These are phyloP conservation scores for Hypoxylon lienhwacheense DNA, from an alignment of 495 filamentous ascomycete species.

Conservation along the genomic window DNA sequence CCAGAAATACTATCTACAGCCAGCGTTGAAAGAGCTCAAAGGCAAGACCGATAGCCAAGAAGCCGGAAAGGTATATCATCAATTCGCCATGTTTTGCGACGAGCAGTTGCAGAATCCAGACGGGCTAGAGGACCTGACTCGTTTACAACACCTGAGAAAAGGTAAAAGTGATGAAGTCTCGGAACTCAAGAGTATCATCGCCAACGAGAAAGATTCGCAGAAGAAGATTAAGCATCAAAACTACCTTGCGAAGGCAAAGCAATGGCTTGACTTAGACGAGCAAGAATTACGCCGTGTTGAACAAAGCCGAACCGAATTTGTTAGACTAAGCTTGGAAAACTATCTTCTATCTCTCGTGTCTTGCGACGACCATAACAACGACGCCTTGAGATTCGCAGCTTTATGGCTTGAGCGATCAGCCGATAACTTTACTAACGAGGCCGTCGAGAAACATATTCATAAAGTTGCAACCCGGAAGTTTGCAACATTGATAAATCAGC, in stretches of 20 bases:
- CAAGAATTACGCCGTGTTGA: constrained; percentile 79
- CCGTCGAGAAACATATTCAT: constrained; percentile 67
- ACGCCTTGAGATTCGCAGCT: constrained; percentile 90
- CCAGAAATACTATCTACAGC: constrained; percentile 76
- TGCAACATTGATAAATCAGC: constrained; percentile 90
- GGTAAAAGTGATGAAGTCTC: constrained; percentile 77
- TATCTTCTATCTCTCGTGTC: constrained; percentile 84
- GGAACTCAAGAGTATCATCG: constrained; percentile 61
- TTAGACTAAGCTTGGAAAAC: constrained; percentile 87
- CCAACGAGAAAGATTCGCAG: constrained; percentile 44
- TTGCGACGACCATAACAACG: constrained; percentile 84
- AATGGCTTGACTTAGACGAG: constrained; percentile 87
- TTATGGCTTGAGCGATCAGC: constrained; percentile 87
- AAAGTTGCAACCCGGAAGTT: constrained; percentile 89
- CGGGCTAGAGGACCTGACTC: constrained; percentile 78
- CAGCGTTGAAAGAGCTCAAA: constrained; percentile 78
- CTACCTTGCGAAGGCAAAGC: constrained; percentile 65
- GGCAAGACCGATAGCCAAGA: constrained; percentile 68
- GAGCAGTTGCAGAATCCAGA: constrained; percentile 84
- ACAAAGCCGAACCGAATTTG: constrained; percentile 73
- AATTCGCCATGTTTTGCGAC: constrained; percentile 94
- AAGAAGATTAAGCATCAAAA: constrained; percentile 42
- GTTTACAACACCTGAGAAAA: constrained; percentile 75
- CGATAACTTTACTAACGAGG: constrained; percentile 69
- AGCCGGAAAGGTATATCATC: constrained; percentile 87